Evolutionary conservation across 2,329 filamentous ascomycete genomes (phyloP).

Genomic region (Monosporascus sp.): DNA sequence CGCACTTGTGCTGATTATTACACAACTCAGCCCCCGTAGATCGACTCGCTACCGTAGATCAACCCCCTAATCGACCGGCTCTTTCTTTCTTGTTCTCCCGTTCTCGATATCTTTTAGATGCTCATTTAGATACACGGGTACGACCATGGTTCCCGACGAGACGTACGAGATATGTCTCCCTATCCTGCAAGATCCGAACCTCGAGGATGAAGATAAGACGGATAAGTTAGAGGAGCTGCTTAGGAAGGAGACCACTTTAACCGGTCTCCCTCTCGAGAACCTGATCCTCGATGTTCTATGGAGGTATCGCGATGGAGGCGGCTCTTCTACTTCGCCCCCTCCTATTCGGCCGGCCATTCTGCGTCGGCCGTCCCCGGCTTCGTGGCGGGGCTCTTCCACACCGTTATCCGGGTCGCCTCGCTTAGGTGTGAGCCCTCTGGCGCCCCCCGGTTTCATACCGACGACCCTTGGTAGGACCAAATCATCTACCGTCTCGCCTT

Average conservation of each 20-base stretch:
- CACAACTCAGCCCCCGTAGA: background rate
- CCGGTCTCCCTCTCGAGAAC: conserved; percentile 77
- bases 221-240: conserved; percentile 86
- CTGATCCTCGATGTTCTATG: conserved; percentile 86
- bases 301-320: conserved; percentile 68
- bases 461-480: conserved; percentile 72
- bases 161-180: conserved; percentile 89
- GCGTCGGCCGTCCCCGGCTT: conserved; percentile 84
- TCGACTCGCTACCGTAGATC: background rate
- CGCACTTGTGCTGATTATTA: background rate
- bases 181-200: conserved; percentile 71
- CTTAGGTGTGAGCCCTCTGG: conserved; percentile 74
- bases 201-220: conserved; percentile 94
- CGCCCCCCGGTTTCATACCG: conserved; percentile 77
- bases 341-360: conserved; percentile 85
- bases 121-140: conserved; percentile 14
- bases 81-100: conserved; percentile 6
- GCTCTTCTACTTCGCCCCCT: conserved; percentile 66
- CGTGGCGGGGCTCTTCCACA: conserved; percentile 82
- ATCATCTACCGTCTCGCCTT: conserved; percentile 78
- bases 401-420: conserved; percentile 79
- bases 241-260: conserved; percentile 69
- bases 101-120: conserved; percentile 2
- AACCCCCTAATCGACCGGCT: background rate
- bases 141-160: conserved; percentile 83